Evolutionary conservation across 129 eudicot genomes (phyloP), one percentile per base, ranked within the genome.

Genomic region (Kitagawia praeruptora): DNA sequence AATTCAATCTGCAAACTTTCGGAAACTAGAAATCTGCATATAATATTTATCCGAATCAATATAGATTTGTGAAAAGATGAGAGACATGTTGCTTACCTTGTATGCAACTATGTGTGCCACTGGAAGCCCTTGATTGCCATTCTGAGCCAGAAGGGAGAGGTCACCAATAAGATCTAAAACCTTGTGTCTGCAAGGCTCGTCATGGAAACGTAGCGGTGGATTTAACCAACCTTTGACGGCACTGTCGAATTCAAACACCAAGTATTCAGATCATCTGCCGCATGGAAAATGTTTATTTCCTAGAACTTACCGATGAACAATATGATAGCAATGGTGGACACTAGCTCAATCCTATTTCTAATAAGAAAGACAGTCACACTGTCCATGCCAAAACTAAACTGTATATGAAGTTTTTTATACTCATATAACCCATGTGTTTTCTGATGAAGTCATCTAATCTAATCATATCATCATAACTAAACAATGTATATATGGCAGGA

Each of bases 151-250:
- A 83, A 92, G 89, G 45, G 99, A 92, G 78, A 92, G 76, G 78
- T 96, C 99, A 14, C 99, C 99, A 37, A 96, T 92, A 78, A 96
- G 89, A 87, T 96, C 99, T 64, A 96, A 82, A 56, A 96, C 89
- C 86, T 96, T 96, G 84, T 96, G 99, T 77, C 96, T 87, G 75
- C 99, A 92, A 21, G 98, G 93, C 82, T 96, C 98, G 48, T 96
- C 88, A 6, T 79, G 83, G 77, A 88, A 92, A 58, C 90, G 95
- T 81, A 92, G 76, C 37, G 97, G 93, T 67, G 96, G 96, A 85
- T 96, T 96, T 82, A 92, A 77, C 92, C 97, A 96, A 63, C 98
- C 99, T 85, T 84, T 79, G 80, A 76, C 82, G 40, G 78, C 81
- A 81, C 99, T 92, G 86, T 45, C 42, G 48, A 70, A 81, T 70